Evolutionary conservation across 352 stramenopile genomes (phyloP).

Genomic region (Globisporangium mamillatum): DNA sequence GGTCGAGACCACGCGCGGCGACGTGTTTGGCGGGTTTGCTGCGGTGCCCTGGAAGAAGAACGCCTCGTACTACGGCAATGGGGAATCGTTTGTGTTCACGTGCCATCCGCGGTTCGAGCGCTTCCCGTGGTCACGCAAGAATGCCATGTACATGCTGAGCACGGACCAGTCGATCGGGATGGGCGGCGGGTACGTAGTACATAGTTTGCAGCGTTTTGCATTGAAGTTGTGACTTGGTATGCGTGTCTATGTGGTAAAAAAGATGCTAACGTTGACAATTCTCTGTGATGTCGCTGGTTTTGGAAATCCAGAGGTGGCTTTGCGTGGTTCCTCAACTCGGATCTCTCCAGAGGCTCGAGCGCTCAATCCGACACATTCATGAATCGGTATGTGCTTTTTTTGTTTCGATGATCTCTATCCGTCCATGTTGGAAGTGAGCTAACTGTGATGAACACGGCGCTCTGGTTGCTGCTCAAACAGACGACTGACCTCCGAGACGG

Average conservation of each 20-base stretch:
- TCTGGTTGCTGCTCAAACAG: constrained; percentile 15
- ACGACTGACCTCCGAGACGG: constrained; percentile 38
- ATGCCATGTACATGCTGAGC: constrained; percentile 74
- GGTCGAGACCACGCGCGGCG: constrained; percentile 58
- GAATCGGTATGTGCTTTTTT: constrained; percentile 32
- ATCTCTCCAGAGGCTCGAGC: constrained; percentile 57
- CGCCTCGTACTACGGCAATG: constrained; percentile 65
- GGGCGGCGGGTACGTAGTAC: constrained; percentile 61
- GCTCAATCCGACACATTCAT: constrained; percentile 51
- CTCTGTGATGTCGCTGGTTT: background rate
- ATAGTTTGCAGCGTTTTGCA: constrained; percentile 12
- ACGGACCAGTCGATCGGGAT: constrained; percentile 68
- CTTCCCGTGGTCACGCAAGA: constrained; percentile 58
- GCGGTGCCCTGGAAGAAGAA: constrained; percentile 44
- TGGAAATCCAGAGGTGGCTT: constrained; percentile 41
- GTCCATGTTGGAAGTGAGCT: background rate
- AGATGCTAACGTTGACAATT: background rate
- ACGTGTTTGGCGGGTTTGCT: constrained; percentile 65
- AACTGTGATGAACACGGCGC: background rate
- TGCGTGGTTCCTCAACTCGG: constrained; percentile 64
- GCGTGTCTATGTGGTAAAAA: background rate
- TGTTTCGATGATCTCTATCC: no score
- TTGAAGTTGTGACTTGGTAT: background rate
- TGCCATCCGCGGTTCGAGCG: constrained; percentile 53
- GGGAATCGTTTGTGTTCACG: constrained; percentile 75